These are phyloP conservation scores for Pythium insidiosum DNA, from an alignment of 352 stramenopile genomes.

Conservation along the genomic window DNA sequence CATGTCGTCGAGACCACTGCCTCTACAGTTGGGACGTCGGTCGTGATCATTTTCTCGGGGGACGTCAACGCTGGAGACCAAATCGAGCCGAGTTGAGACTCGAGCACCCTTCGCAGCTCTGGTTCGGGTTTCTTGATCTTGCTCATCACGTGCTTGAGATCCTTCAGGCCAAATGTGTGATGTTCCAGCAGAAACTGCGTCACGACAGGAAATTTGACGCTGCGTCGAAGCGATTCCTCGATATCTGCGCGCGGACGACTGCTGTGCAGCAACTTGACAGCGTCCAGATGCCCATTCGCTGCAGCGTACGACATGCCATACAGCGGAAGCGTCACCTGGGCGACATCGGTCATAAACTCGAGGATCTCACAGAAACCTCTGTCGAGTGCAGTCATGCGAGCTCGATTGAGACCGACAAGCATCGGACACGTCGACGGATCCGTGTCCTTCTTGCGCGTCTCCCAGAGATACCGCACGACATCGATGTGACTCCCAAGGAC, in stretches of 20 bases:
- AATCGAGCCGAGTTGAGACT: no score
- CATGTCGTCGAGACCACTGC: no score
- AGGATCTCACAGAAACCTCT: constrained; percentile 1
- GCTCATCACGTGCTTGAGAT: background rate
- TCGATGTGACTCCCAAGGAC: constrained; percentile 7
- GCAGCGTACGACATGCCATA: constrained; percentile 8
- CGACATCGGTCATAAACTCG: background rate
- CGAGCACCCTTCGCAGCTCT: no score
- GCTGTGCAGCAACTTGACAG: constrained; percentile 7
- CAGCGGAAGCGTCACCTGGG: background rate
- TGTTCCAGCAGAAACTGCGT: constrained; percentile 2
- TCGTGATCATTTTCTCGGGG: no score
- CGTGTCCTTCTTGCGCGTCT: no score
- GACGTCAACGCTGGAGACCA: no score
- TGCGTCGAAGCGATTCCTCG: background rate
- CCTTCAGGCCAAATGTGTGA: background rate
- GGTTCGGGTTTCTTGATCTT: no score
- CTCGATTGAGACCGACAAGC: no score
- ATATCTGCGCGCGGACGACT: background rate
- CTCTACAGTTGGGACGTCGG: no score
- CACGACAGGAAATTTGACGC: background rate
- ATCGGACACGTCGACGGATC: no score
- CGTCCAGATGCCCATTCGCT: constrained; percentile 5
- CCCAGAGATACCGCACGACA: constrained; percentile 5
- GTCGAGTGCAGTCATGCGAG: no score